Evolutionary conservation across 1,139 yeast species (phyloP).

Genomic region (Hemisphaericaspora lyxosophila): DNA sequence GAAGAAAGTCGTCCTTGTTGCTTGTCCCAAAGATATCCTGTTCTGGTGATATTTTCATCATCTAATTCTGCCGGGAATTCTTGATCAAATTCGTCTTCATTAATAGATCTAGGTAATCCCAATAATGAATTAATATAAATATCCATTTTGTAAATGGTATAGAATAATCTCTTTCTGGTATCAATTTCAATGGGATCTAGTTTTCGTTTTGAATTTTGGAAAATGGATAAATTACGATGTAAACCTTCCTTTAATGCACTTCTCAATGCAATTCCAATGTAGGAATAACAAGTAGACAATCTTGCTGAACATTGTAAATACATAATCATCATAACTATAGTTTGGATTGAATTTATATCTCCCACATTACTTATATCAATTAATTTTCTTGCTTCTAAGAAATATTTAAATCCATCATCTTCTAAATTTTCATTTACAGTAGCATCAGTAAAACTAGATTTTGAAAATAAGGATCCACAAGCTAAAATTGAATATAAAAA

Average conservation of each 20-base stretch:
- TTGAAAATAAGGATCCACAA: conserved; percentile 68
- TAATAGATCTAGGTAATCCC: conserved; percentile 77
- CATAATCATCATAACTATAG: conserved; percentile 69
- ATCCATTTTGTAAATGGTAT: conserved; percentile 90
- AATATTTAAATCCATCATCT: conserved; percentile 81
- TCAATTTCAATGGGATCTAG: conserved; percentile 84
- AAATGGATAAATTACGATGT: conserved; percentile 66
- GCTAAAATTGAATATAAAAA: conserved; percentile 62
- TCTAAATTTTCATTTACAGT: conserved; percentile 50
- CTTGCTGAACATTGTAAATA: conserved; percentile 90
- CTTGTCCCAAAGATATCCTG: conserved; percentile 40
- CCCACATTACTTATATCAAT: conserved; percentile 60
- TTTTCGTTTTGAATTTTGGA: conserved; percentile 46
- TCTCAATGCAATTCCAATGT: conserved; percentile 88
- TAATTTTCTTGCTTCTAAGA: conserved; percentile 75
- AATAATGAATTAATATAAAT: conserved; percentile 85
- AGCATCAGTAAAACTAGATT: conserved; percentile 32
- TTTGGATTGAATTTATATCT: conserved; percentile 56
- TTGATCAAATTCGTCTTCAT: conserved; percentile 86
- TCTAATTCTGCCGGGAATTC: conserved; percentile 81
- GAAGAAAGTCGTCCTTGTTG: conserved; percentile 59
- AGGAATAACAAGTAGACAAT: conserved; percentile 85
- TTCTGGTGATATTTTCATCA: conserved; percentile 81
- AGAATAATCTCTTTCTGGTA: conserved; percentile 79
- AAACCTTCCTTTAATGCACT: conserved; percentile 86